Conservation (phyloP, 805 yeast species). For the Wickerhamiella kurtzmanii region DNA sequence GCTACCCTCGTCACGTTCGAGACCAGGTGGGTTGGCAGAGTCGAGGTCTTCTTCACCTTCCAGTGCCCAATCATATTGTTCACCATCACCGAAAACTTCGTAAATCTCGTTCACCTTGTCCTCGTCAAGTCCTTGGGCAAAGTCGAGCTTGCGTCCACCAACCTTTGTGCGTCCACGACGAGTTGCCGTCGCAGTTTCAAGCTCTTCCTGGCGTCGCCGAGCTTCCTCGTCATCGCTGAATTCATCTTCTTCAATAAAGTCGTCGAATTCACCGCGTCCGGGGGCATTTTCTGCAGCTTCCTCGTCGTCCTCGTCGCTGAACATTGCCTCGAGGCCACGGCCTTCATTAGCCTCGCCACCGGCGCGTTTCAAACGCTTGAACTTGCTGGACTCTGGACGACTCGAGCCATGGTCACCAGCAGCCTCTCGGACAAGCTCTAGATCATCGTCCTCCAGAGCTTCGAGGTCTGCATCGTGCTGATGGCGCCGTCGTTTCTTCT, state of each 20-base stretch:
- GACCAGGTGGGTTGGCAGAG: constrained; percentile 12
- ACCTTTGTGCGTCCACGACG: constrained; percentile 2
- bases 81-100: constrained; percentile 95
- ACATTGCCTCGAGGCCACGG: constrained; percentile 44
- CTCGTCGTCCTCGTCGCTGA: constrained; percentile 44
- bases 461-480: constrained; percentile 13
- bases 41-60: constrained; percentile 64
- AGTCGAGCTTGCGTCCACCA: constrained; percentile 7
- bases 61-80: constrained; percentile 94
- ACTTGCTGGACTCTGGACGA: constrained; percentile 31
- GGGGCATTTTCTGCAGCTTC: constrained; percentile 25
- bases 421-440: constrained; percentile 54
- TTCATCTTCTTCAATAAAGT: constrained; percentile 94
- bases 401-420: constrained; percentile 17
- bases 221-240: constrained; percentile 65
- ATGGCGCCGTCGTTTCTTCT: constrained; percentile 11
- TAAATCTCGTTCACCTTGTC: constrained; percentile 86
- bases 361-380: constrained; percentile 77
- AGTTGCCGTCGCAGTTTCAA: constrained; percentile 24
- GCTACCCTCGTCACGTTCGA: constrained; percentile 15
- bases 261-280: constrained; percentile 76
- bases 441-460: constrained; percentile 85
- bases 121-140: constrained; percentile 48
- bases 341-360: constrained; percentile 26
- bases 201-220: constrained; percentile 42